Evolutionary conservation across 306 rosid genomes (phyloP), one percentile per base, ranked within the genome.

Genomic region (Ziziphus jujuba): DNA sequence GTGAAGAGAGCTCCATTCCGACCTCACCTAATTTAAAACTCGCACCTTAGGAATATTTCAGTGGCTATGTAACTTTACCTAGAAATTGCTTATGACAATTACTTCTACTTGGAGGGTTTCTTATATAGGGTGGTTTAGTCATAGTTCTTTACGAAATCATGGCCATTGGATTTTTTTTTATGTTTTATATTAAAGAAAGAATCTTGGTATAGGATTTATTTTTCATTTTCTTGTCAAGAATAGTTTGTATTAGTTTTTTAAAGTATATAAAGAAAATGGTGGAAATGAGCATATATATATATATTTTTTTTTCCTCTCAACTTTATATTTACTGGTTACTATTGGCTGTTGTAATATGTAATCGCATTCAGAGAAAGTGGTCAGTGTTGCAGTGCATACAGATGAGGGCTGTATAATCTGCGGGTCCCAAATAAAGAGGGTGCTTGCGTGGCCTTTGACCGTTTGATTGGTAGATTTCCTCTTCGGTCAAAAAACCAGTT

Each of bases 1-100:
- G 87, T 22, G 72, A 0, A n/a, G 83, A 63, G 87, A 81, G 86
- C 89, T 38, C 91, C 84, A 56, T 43, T 65, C 55, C 48, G 36
- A 44, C 36, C 77, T 59, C 33, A 28, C 33, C 33, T 28, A 4
- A 28, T 28, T 28, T 28, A 28, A 28, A 28, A 28, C n/a, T n/a
- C n/a, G n/a, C n/a, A n/a, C n/a, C n/a, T n/a, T n/a, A n/a, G n/a
- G n/a, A n/a, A n/a, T n/a, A 28, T 28, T 28, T 28, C 33, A 4
- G 9, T 40, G 15, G 2, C 45, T 40, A 2, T 36, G 45, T 40
- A 12, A 7, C 45, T 40, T 2, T 40, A n/a, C 33, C 4, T 28
- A 28, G 33, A 28, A 4, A 2, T 28, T 4, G 3, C 33, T 28
- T 28, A 28, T 28, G 33, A 12, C 10, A 2, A 40, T 40, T 4